These are phyloP conservation scores for Tetratostichococcus sp. DNA, from an alignment of 139 green algal genomes.

Conservation along the genomic window DNA sequence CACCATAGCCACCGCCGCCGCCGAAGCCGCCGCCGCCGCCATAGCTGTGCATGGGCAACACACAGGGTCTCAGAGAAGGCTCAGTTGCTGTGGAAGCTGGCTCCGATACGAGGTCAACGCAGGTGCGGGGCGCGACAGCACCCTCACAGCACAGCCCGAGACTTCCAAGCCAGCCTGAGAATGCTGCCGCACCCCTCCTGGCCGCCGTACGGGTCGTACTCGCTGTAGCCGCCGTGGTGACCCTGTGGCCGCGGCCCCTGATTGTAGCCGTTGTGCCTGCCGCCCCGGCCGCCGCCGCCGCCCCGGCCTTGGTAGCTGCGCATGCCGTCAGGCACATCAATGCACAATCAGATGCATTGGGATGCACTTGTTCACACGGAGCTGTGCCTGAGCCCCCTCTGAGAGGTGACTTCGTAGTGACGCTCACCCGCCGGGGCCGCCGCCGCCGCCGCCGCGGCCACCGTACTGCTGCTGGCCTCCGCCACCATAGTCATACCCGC, in stretches of 20 bases:
- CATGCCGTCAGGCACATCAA: too few species aligned
- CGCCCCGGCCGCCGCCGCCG: slow-evolving; percentile 6
- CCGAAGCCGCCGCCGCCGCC: slow-evolving; percentile 4
- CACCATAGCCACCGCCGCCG: slow-evolving; percentile 8
- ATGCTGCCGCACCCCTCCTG: not conserved
- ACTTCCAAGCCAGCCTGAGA: not conserved
- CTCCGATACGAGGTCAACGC: too few species aligned
- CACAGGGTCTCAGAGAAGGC: too few species aligned
- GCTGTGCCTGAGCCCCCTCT: too few species aligned
- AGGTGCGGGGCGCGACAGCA: not conserved
- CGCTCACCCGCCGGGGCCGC: not conserved
- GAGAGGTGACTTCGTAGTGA: too few species aligned
- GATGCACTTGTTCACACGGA: too few species aligned
- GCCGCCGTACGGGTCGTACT: not conserved
- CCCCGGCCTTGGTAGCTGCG: not conserved
- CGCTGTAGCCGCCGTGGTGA: slow-evolving; percentile 14
- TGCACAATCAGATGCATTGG: too few species aligned
- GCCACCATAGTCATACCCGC: slow-evolving; percentile 24
- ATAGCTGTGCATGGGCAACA: slow-evolving; percentile 8
- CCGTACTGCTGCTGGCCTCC: slow-evolving; percentile 5
- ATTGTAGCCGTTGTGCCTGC: too few species aligned
- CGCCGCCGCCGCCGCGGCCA: slow-evolving; percentile 4
- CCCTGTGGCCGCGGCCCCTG: slow-evolving; percentile 29
- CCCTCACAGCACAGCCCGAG: not conserved
- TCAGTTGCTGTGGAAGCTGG: too few species aligned